A percentile compares a stretch with the other conserved stretches of the same genome.
These are phyloP conservation scores for Leishmania major DNA, from an alignment of 208 protist species.

Conservation along the genomic window DNA sequence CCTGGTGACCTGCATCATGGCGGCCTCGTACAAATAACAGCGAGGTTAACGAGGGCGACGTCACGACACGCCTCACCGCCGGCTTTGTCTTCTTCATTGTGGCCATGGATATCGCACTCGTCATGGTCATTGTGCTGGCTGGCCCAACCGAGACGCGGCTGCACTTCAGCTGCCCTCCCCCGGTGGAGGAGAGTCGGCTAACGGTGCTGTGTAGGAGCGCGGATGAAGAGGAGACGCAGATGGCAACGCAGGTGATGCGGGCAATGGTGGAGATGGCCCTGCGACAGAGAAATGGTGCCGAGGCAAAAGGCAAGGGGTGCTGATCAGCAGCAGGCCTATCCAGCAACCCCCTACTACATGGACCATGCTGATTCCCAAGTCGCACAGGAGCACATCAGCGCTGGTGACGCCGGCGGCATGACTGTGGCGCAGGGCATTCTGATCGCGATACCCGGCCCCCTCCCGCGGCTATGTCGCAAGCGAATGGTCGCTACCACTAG, in stretches of 20 bases:
- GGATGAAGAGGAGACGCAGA: not conserved
- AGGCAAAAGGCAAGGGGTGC: not conserved
- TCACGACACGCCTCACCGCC: not conserved
- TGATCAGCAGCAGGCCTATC: not conserved
- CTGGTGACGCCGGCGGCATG: not conserved
- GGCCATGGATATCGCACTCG: not conserved
- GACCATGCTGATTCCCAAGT: not conserved
- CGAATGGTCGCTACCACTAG: not conserved
- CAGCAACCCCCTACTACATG: not conserved
- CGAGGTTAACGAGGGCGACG: not conserved
- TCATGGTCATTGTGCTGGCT: not conserved
- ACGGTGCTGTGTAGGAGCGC: not conserved
- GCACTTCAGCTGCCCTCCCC: slow-evolving; percentile 5
- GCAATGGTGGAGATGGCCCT: not conserved
- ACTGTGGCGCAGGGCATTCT: slow-evolving; percentile 1
- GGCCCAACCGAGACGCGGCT: slow-evolving; percentile 3
- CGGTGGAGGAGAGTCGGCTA: not conserved
- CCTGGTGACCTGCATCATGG: slow-evolving; percentile 6
- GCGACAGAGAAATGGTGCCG: not conserved
- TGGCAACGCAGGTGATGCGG: not conserved
- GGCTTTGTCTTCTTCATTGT: slow-evolving; percentile 17
- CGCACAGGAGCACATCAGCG: not conserved
- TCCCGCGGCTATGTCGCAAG: not conserved
- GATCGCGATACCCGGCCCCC: not conserved
- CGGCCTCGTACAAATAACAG: not conserved